Evolutionary conservation across 177 flowering plant genomes (phyloP), one percentile per base, ranked within the genome.

Genomic region (Tripterygium wilfordii): DNA sequence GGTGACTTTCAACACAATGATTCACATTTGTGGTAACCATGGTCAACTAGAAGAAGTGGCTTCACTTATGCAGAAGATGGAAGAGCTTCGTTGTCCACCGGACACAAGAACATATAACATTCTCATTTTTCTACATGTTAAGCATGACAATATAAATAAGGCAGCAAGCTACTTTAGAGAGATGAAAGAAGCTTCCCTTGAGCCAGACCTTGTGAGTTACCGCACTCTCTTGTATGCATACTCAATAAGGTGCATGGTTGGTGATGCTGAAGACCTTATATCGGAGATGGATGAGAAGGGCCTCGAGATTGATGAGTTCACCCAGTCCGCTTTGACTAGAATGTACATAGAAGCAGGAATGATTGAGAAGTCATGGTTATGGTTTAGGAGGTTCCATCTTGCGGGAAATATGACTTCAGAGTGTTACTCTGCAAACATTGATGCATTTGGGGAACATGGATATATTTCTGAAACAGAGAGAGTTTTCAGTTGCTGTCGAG

Each of bases 1-100:
- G 0, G 80, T 92, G 39, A 92, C 98, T 40, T 88, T 92, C 68
- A 92, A 88, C 61, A 85, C 96, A 16, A 80, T 92, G 88, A 83
- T 92, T 49, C 96, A 92, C 70, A 71, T 88, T 19, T 83, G 66
- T 54, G 98, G 95, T 8, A 92, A 83, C 64, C 69, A 80, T 72
- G 90, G 82, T 27, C 71, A 35, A 52, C 56, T 85, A 26, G 78
- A 70, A 17, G 90, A 92, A 71, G 92, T 80, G 41, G 58, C 58
- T 31, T 64, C 67, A 1, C 51, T 92, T 48, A 71, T 92, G 76
- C 69, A 61, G 52, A 88, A 62, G 68, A 88, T 92, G 98, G 83
- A 88, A 51, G 78, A 78, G 56, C 73, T 80, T 23, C 57, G 54
- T n/a, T 85, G 88, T 62, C 66, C 66, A 24, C 90, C 88, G 12